These are phyloP conservation scores for Malassezia sp. DNA, from an alignment of 1,284 basidiomycete genomes.

Conservation along the genomic window DNA sequence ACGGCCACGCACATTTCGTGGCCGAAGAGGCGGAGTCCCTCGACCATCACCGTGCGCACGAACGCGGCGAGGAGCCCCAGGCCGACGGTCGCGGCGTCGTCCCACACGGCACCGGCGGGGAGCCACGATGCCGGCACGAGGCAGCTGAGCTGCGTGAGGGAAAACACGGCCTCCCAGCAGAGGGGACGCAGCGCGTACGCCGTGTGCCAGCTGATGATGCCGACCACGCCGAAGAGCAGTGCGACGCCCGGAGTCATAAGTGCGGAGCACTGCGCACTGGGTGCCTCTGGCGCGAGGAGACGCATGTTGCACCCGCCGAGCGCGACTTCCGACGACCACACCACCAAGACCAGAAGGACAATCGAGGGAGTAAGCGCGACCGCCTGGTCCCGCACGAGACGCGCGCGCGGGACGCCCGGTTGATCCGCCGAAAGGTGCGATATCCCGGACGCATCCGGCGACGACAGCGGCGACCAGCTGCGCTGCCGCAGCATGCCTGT, in stretches of 20 bases:
- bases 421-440: not conserved
- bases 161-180: conserved; percentile 6
- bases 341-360: not conserved
- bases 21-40: conserved; percentile 7
- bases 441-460: not conserved
- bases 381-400: conserved; percentile 1
- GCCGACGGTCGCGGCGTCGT: not conserved
- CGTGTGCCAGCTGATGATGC: conserved; percentile 12
- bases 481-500: not conserved
- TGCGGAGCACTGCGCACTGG: not conserved
- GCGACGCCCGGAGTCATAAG: not conserved
- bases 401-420: not conserved
- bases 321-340: not conserved
- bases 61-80: not conserved
- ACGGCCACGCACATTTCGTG: conserved; percentile 5
- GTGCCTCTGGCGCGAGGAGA: conserved; percentile 8
- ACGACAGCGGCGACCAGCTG: not conserved
- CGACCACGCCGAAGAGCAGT: not conserved
- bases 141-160: not conserved
- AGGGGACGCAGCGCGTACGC: conserved; percentile 10
- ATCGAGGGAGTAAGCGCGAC: conserved; percentile 7
- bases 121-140: conserved; percentile 1
- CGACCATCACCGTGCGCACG: conserved; percentile 13
- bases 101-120: not conserved
- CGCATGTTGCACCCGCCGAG: conserved; percentile 8